phyloP scores from a whole-genome alignment of 2,329 filamentous ascomycete genomes.

The Huntiella bhutanensis region DNA sequence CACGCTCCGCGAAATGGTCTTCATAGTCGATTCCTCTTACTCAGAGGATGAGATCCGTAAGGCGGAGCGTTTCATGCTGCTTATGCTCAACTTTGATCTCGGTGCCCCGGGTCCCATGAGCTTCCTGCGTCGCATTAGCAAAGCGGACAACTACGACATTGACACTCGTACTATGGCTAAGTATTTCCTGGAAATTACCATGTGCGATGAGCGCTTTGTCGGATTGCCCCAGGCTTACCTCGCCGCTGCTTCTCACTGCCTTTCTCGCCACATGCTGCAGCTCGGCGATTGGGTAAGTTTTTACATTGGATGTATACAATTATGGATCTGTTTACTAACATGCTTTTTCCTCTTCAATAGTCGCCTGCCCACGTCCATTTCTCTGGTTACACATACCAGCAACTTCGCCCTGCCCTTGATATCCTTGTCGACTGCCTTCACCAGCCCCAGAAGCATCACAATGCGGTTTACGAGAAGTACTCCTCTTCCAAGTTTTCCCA shows the following conservation, averaged over 20 bases:
- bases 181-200: slow-evolving; percentile 89
- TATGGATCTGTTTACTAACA: too few species aligned
- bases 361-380: slow-evolving; percentile 73
- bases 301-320: neutral
- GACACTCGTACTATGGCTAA: slow-evolving; percentile 92
- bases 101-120: slow-evolving; percentile 99
- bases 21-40: slow-evolving; percentile 94
- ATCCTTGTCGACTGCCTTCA: slow-evolving; percentile 80
- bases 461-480: slow-evolving; percentile 83
- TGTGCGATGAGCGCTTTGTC: slow-evolving; percentile 97
- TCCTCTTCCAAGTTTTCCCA: slow-evolving; percentile 71
- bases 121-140: slow-evolving; percentile 90
- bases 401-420: slow-evolving; percentile 58
- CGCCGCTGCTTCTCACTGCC: slow-evolving; percentile 78
- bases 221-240: slow-evolving; percentile 77
- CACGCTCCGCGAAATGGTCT: slow-evolving; percentile 85
- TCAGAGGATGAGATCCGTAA: slow-evolving; percentile 83
- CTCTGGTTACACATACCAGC: slow-evolving; percentile 76
- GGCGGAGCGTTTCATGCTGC: slow-evolving; percentile 95
- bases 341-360: slow-evolving; percentile 23
- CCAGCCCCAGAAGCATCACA: slow-evolving; percentile 61
- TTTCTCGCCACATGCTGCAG: slow-evolving; percentile 70
- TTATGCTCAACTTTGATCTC: slow-evolving; percentile 85
- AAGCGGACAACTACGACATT: slow-evolving; percentile 91
- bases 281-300: slow-evolving; percentile 81